A percentile compares a stretch with the other conserved stretches of the same genome.
Conservation (phyloP, 192 early-diverging fungal species). For the Chytriomyces sp. region DNA sequence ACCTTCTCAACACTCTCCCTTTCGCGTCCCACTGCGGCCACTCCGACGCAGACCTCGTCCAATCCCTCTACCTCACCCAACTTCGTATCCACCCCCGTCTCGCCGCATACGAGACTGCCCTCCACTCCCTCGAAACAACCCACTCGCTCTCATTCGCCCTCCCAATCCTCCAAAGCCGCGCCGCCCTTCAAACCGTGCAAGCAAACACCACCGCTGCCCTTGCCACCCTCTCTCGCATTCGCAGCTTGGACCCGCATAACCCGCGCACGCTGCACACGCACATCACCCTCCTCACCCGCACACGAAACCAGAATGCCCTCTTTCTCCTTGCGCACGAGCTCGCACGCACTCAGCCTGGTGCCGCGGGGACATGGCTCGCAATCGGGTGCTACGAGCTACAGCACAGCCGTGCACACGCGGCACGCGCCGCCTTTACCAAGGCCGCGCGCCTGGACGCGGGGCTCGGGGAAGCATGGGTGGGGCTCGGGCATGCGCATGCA, state of each 20-base stretch:
- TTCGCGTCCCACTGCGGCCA: not conserved
- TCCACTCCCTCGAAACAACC: conserved; percentile 1
- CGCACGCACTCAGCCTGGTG: conserved; percentile 61
- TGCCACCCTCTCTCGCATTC: conserved; percentile 50
- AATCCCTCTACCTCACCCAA: conserved; percentile 1
- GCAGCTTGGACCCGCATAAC: conserved; percentile 61
- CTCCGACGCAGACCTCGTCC: conserved; percentile 3
- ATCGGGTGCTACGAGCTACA: conserved; percentile 78
- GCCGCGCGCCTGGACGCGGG: conserved; percentile 59
- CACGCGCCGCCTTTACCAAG: conserved; percentile 70
- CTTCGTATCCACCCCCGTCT: not conserved
- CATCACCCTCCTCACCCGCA: conserved; percentile 67
- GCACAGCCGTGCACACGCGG: conserved; percentile 55
- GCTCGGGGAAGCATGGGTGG: conserved; percentile 77
- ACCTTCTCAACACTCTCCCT: conserved; percentile 5
- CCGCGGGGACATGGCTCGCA: conserved; percentile 69
- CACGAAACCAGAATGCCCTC: conserved; percentile 64
- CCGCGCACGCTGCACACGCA: conserved; percentile 61
- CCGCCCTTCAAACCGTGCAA: conserved; percentile 1
- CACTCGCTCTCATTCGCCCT: not conserved
- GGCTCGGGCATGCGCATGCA: conserved; percentile 78
- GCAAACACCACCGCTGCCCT: not conserved
- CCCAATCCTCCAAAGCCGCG: not conserved
- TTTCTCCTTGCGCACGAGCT: conserved; percentile 76
- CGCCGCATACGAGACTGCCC: not conserved